Conservation (phyloP, 352 stramenopile genomes). For the Phytophthora nicotianae region DNA sequence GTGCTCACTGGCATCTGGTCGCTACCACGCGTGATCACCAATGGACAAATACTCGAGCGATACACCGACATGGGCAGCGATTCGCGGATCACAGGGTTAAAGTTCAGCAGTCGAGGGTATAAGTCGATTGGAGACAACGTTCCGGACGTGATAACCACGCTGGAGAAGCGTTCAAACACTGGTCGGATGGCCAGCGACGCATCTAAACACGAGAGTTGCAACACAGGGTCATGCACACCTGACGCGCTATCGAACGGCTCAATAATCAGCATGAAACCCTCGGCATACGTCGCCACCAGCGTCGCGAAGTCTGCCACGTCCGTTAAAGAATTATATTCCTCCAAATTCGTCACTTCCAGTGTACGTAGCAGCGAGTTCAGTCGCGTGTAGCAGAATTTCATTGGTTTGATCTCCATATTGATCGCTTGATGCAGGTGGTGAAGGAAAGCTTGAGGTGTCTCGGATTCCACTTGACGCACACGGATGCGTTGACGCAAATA, state of each 20-base stretch:
- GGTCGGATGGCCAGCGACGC: conserved; percentile 97
- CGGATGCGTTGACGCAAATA: conserved; percentile 88
- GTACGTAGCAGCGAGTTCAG: conserved; percentile 96
- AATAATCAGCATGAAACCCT: conserved; percentile 99
- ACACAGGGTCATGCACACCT: conserved; percentile 81
- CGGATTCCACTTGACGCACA: conserved; percentile 93
- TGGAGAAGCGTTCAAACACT: conserved; percentile 96
- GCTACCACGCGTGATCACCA: conserved; percentile 97
- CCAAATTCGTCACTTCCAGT: conserved; percentile 96
- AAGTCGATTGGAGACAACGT: conserved; percentile 99
- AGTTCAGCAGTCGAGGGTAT: conserved; percentile 98
- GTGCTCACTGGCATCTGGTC: conserved; percentile 98
- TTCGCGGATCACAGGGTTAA: conserved; percentile 95
- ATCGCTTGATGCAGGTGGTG: conserved; percentile 94
- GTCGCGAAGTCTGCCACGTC: conserved; percentile 98
- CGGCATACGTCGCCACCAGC: conserved; percentile 96
- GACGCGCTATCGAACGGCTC: conserved; percentile 90
- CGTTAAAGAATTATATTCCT: conserved; percentile 96
- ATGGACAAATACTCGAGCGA: conserved; percentile 96
- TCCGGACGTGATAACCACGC: conserved; percentile 91
- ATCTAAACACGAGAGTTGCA: conserved; percentile 97
- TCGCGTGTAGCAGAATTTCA: conserved; percentile 98
- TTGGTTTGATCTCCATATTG: conserved; percentile 95
- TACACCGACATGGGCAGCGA: conserved; percentile 99
- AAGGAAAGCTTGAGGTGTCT: conserved; percentile 97